Percentiles rank a stretch among this genome's conserved stretches.
Evolutionary conservation across 2,329 filamentous ascomycete species (phyloP).

Genomic region (Neoascochyta sp.): DNA sequence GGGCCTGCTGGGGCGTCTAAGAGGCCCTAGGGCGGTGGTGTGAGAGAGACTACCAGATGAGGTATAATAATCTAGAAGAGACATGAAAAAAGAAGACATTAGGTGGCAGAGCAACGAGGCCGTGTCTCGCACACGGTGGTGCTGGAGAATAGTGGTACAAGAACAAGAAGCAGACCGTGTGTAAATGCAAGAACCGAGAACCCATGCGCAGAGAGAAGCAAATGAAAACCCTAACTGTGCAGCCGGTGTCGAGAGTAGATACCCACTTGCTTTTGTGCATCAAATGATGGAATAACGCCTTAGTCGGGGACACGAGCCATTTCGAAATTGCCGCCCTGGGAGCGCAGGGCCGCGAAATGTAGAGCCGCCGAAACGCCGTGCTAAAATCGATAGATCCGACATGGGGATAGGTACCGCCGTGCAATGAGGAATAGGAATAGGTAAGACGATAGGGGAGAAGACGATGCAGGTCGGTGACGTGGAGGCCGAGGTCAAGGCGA

Average conservation of each 20-base stretch:
- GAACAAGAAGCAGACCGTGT: conserved; percentile 12
- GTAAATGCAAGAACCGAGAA: conserved; percentile 16
- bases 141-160: conserved; percentile 14
- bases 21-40: conserved; percentile 14
- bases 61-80: conserved; percentile 3
- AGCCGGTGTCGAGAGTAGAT: conserved; percentile 22
- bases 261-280: conserved; percentile 33
- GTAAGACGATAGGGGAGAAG: too few species aligned
- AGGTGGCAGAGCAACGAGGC: conserved; percentile 13
- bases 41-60: conserved; percentile 19
- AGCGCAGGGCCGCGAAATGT: conserved; percentile 16
- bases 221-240: conserved; percentile 12
- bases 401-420: conserved; percentile 12
- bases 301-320: conserved; percentile 16
- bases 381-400: conserved; percentile 30
- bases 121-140: conserved; percentile 13
- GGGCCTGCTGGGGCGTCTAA: conserved; percentile 18
- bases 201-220: conserved; percentile 7
- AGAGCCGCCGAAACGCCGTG: conserved; percentile 35
- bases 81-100: conserved; percentile 18
- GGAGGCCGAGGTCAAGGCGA: too few species aligned
- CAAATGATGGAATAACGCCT: conserved; percentile 18
- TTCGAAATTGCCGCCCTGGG: conserved; percentile 22
- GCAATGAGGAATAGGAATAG: conserved; percentile 9
- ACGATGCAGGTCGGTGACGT: too few species aligned